These are phyloP conservation scores for Sindora glabra DNA, from an alignment of 306 rosid genomes.

Conservation along the genomic window DNA sequence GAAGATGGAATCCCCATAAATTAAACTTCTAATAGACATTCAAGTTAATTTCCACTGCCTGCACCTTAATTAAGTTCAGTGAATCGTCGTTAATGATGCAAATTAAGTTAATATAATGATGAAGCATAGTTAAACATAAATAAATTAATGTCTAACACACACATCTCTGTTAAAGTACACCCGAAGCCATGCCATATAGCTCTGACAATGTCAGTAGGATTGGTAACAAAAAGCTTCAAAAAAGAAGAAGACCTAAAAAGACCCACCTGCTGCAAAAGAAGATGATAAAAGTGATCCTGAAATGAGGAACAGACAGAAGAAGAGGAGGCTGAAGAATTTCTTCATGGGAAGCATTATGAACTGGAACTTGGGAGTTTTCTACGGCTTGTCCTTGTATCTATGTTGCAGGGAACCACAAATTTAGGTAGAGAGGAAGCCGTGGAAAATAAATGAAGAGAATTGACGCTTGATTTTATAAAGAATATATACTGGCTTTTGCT, in stretches of 20 bases:
- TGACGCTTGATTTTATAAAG: conserved; percentile 27
- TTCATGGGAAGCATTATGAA: conserved; percentile 43
- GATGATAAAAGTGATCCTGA: conserved; percentile 51
- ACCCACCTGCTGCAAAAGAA: conserved; percentile 64
- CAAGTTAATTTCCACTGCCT: conserved; percentile 3
- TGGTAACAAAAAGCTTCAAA: conserved; percentile 29
- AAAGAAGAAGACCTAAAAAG: conserved; percentile 25
- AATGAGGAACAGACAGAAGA: conserved; percentile 49
- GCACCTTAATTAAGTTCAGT: neutral
- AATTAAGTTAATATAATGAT: conserved; percentile 3
- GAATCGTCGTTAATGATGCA: neutral
- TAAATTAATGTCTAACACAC: no score
- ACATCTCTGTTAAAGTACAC: no score
- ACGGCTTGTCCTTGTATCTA: conserved; percentile 19
- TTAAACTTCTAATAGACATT: neutral
- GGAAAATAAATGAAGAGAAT: conserved; percentile 17
- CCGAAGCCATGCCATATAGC: no score
- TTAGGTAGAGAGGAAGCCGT: conserved; percentile 17
- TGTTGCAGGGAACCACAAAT: conserved; percentile 6
- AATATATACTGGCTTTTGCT: neutral
- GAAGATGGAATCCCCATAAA: conserved; percentile 11
- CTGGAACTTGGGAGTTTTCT: conserved; percentile 2
- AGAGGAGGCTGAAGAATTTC: conserved; percentile 35
- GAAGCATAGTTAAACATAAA: neutral
- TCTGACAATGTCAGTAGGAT: conserved; percentile 25